phyloP scores from a whole-genome alignment of 306 rosid genomes.

The Medicago truncatula region DNA sequence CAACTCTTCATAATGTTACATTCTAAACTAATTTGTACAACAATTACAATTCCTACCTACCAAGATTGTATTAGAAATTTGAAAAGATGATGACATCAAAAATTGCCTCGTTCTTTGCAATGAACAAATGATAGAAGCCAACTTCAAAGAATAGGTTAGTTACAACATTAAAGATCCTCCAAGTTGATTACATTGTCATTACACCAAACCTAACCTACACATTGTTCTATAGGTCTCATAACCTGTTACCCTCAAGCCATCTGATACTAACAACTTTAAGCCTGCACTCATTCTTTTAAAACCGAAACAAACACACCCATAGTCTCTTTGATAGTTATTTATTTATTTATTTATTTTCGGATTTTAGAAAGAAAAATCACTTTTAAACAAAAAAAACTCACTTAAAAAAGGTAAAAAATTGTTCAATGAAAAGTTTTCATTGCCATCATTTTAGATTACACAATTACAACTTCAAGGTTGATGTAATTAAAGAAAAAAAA shows the following conservation, averaged over 20 bases:
- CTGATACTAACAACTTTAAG: constrained; percentile 63
- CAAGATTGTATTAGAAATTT: background rate
- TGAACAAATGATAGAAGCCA: constrained; percentile 13
- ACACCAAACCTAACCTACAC: constrained; percentile 63
- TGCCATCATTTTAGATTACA: too few species aligned
- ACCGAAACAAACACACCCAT: too few species aligned
- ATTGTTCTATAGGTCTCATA: constrained; percentile 63
- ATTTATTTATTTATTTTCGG: too few species aligned
- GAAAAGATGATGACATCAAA: background rate
- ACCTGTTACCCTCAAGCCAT: constrained; percentile 65
- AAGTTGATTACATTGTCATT: constrained; percentile 58
- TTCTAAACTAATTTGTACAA: background rate
- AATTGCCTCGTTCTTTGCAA: background rate
- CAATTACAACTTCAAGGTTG: too few species aligned
- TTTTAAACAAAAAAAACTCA: too few species aligned
- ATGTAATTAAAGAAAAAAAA: too few species aligned
- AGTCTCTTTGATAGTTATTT: too few species aligned
- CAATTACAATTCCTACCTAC: background rate
- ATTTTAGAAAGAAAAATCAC: too few species aligned
- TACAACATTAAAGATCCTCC: constrained; percentile 57
- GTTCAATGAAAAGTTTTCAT: too few species aligned
- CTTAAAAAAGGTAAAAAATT: too few species aligned
- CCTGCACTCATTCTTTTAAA: too few species aligned
- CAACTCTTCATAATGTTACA: background rate
- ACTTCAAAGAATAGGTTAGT: constrained; percentile 18